Conservation (phyloP, 768 basidiomycete genomes). For the Rhizopogon vinicolor region DNA sequence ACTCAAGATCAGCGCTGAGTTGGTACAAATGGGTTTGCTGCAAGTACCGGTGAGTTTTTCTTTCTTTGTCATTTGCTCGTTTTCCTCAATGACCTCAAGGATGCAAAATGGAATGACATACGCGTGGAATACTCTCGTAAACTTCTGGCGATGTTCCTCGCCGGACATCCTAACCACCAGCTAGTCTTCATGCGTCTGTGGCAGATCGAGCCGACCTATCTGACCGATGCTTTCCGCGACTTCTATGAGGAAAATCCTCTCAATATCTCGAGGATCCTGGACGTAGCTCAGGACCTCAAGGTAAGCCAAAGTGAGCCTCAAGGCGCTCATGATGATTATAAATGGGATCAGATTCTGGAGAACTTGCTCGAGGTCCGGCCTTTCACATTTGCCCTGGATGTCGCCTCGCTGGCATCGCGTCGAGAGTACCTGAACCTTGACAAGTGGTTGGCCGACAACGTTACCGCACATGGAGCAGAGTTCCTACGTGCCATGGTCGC, state of each 20-base stretch:
- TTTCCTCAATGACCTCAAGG: slow-evolving; percentile 29
- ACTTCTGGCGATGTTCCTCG: slow-evolving; percentile 84
- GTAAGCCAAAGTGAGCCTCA: slow-evolving; percentile 34
- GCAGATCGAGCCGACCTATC: slow-evolving; percentile 83
- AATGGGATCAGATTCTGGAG: slow-evolving; percentile 68
- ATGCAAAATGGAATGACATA: slow-evolving; percentile 84
- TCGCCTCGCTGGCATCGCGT: slow-evolving; percentile 89
- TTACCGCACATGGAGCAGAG: slow-evolving; percentile 73
- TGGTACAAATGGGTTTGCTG: slow-evolving; percentile 89
- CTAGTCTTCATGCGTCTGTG: slow-evolving; percentile 96
- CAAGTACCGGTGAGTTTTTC: slow-evolving; percentile 74
- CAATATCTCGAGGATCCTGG: slow-evolving; percentile 91
- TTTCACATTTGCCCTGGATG: slow-evolving; percentile 87
- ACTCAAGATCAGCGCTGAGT: slow-evolving; percentile 87
- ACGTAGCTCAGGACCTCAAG: slow-evolving; percentile 94
- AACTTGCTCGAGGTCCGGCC: slow-evolving; percentile 87
- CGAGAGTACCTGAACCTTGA: slow-evolving; percentile 93
- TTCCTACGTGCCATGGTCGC: slow-evolving; percentile 85
- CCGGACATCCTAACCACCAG: slow-evolving; percentile 91
- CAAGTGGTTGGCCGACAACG: slow-evolving; percentile 93
- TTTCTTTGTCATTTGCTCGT: slow-evolving; percentile 1
- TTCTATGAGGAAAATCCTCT: slow-evolving; percentile 90
- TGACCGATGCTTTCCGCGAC: slow-evolving; percentile 84
- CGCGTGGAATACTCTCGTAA: slow-evolving; percentile 84
- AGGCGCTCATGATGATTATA: slow-evolving; percentile 1